Conservation (phyloP, 1,139 yeast genomes). For the Suhomyces wounanorum region DNA sequence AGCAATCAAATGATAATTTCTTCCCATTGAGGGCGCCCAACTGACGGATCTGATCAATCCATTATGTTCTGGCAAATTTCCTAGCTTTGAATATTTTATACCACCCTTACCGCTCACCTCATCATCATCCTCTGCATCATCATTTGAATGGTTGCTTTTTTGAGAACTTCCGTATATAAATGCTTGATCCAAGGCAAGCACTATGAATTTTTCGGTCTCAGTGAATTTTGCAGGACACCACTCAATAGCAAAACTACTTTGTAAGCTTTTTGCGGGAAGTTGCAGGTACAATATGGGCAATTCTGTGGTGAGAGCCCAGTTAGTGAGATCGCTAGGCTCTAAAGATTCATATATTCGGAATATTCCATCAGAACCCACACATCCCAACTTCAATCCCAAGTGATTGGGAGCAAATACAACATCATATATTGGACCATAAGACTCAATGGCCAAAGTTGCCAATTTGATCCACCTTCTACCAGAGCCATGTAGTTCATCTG, state of each 20-base stretch:
- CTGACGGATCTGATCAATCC: conserved; percentile 87
- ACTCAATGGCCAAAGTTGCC: conserved; percentile 73
- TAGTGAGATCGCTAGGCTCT: conserved; percentile 81
- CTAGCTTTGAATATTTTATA: conserved; percentile 34
- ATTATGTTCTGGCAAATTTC: conserved; percentile 69
- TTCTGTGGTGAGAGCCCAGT: conserved; percentile 81
- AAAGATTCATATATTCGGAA: conserved; percentile 84
- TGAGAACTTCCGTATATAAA: conserved; percentile 61
- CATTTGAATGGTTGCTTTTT: conserved; percentile 22
- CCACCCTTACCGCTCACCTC: conserved; percentile 19
- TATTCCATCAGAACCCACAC: conserved; percentile 89
- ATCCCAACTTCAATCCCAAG: conserved; percentile 78
- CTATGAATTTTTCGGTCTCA: conserved; percentile 71
- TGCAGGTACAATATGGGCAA: conserved; percentile 62
- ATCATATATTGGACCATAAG: conserved; percentile 87
- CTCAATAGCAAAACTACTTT: conserved; percentile 80
- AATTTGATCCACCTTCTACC: conserved; percentile 82
- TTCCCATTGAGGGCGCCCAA: conserved; percentile 98
- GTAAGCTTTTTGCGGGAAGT: conserved; percentile 76
- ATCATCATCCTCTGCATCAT: conserved; percentile 35
- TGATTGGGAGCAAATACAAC: conserved; percentile 88
- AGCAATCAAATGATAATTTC: conserved; percentile 84
- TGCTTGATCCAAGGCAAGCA: conserved; percentile 87
- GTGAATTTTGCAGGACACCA: conserved; percentile 94
- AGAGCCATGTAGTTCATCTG: conserved; percentile 70